These are phyloP conservation scores for Pyricularia sp. DNA, from an alignment of 2,329 filamentous ascomycete genomes.

Conservation along the genomic window DNA sequence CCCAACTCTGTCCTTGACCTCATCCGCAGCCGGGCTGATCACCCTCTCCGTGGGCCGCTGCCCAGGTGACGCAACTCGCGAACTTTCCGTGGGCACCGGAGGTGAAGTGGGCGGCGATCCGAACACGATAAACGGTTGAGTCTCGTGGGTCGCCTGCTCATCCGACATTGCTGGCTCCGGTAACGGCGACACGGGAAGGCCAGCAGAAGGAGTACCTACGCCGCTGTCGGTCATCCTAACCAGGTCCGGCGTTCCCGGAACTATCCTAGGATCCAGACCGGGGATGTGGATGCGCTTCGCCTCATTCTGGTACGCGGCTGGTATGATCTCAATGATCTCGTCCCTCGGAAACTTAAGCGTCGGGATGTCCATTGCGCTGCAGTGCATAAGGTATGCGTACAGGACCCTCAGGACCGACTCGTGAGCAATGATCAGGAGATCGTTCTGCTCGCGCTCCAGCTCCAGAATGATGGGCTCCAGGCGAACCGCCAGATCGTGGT, in stretches of 20 bases:
- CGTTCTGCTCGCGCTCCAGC: conserved; percentile 89
- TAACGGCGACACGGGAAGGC: conserved; percentile 28
- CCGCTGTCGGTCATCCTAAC: conserved; percentile 46
- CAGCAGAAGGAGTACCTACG: conserved; percentile 43
- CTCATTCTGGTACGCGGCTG: conserved; percentile 93
- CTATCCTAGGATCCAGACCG: conserved; percentile 47
- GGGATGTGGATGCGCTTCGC: conserved; percentile 83
- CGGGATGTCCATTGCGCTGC: conserved; percentile 88
- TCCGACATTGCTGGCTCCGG: conserved; percentile 28
- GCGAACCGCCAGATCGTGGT: conserved; percentile 95
- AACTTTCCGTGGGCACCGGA: conserved; percentile 4
- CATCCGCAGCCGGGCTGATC: conserved; percentile 34
- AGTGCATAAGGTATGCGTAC: conserved; percentile 97
- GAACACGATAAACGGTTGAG: not conserved
- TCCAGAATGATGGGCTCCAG: conserved; percentile 96
- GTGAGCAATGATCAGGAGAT: conserved; percentile 95
- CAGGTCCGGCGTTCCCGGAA: conserved; percentile 69
- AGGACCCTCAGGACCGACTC: conserved; percentile 94
- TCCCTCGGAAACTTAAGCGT: conserved; percentile 86
- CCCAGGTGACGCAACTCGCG: not conserved
- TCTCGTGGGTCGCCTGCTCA: not conserved
- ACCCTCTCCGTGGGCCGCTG: conserved; percentile 32
- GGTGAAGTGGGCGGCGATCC: conserved; percentile 1
- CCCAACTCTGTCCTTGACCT: conserved; percentile 38
- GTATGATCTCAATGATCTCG: conserved; percentile 98